Conservation (phyloP, 805 yeast genomes). For the Torulaspora delbrueckii region DNA sequence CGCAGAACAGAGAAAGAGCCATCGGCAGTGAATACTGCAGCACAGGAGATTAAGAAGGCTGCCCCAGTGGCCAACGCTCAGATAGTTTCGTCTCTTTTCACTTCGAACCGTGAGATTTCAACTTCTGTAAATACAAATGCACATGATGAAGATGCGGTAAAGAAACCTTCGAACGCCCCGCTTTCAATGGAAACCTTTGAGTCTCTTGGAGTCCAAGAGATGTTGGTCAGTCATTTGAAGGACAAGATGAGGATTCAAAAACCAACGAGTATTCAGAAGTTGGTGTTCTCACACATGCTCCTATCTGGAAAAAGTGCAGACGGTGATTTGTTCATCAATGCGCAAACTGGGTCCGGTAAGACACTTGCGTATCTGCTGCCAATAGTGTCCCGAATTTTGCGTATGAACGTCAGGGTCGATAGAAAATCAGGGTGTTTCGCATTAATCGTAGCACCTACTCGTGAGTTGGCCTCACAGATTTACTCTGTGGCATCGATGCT, state of each 20-base stretch:
- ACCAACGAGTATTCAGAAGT: conserved; percentile 86
- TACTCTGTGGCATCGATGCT: conserved; percentile 72
- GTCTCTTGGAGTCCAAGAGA: conserved; percentile 62
- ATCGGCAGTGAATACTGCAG: neutral
- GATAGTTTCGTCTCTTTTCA: conserved; percentile 80
- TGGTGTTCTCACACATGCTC: conserved; percentile 63
- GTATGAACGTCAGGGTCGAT: conserved; percentile 40
- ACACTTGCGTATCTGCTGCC: conserved; percentile 86
- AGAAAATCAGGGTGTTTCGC: conserved; percentile 86
- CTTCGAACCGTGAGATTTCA: conserved; percentile 55
- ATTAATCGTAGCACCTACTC: conserved; percentile 82
- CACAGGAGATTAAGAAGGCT: neutral
- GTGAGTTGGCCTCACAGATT: conserved; percentile 91
- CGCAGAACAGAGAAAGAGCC: neutral
- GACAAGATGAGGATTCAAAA: conserved; percentile 50
- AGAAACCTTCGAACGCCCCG: conserved; percentile 81
- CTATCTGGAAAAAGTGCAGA: conserved; percentile 34
- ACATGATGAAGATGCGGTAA: conserved; percentile 35
- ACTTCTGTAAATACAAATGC: conserved; percentile 35
- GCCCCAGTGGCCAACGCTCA: conserved; percentile 34
- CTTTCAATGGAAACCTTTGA: conserved; percentile 55
- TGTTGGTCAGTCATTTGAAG: conserved; percentile 49
- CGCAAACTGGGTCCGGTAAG: conserved; percentile 98
- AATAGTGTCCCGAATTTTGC: conserved; percentile 66
- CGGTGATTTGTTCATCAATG: conserved; percentile 79